Conservation (phyloP, 2,329 filamentous ascomycete genomes). For the Ophiosphaerella narmari region DNA sequence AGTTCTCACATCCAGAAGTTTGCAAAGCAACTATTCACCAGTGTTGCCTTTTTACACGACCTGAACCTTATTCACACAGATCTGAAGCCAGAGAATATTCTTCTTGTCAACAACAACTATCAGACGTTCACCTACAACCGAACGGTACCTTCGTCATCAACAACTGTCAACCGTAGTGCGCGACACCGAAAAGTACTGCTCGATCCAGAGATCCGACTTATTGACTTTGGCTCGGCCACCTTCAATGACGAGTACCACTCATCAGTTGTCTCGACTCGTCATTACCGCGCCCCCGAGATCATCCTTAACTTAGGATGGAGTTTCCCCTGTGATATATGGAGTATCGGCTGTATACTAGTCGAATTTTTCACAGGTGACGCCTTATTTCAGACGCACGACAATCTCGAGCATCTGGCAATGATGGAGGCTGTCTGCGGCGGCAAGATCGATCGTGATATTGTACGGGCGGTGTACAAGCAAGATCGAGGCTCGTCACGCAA, state of each 20-base stretch:
- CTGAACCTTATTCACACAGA: conserved; percentile 95
- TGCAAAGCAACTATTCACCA: conserved; percentile 94
- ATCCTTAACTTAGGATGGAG: conserved; percentile 71
- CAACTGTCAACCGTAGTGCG: conserved; percentile 60
- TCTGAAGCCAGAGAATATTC: conserved; percentile 70
- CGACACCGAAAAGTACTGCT: conserved; percentile 66
- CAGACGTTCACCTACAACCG: conserved; percentile 73
- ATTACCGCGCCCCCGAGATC: conserved; percentile 70
- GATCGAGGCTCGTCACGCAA: conserved; percentile 55
- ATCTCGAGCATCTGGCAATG: conserved; percentile 70
- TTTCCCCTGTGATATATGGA: conserved; percentile 72
- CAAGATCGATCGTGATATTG: conserved; percentile 60
- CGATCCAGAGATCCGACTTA: conserved; percentile 68
- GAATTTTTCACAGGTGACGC: conserved; percentile 72
- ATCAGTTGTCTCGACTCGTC: conserved; percentile 68
- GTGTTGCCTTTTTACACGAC: conserved; percentile 96
- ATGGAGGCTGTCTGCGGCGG: conserved; percentile 67
- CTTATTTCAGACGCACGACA: conserved; percentile 71
- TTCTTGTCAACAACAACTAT: conserved; percentile 67
- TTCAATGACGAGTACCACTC: conserved; percentile 73
- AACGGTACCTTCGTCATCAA: conserved; percentile 67
- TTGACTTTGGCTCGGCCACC: conserved; percentile 70
- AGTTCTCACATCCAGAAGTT: conserved; percentile 99
- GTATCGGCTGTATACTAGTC: conserved; percentile 70
- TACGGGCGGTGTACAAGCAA: conserved; percentile 58